Evolutionary conservation across 2,329 filamentous ascomycete species (phyloP).

Genomic region (Trichoderma arundinaceum): DNA sequence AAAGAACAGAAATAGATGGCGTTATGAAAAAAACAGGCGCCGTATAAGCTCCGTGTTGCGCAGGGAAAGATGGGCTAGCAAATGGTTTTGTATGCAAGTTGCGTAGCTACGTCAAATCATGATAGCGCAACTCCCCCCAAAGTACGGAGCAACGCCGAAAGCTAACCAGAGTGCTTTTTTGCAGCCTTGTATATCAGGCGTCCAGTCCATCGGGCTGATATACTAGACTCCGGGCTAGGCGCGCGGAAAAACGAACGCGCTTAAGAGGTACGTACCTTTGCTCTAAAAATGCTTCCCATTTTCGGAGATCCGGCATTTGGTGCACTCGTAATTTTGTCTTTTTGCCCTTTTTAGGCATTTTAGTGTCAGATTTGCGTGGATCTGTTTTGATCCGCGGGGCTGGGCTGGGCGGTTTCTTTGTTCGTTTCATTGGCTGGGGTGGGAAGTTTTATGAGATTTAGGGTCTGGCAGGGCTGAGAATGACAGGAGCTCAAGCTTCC

Average conservation of each 20-base stretch:
- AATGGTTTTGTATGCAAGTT: not conserved
- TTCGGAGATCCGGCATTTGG: not conserved
- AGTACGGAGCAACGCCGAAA: not conserved
- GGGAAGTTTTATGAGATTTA: not conserved
- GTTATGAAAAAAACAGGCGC: not conserved
- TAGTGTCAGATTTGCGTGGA: not conserved
- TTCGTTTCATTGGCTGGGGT: not conserved
- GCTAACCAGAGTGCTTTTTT: not conserved
- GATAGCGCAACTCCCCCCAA: not conserved
- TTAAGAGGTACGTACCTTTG: not conserved
- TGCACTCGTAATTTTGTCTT: no score
- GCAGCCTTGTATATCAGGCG: slow-evolving; percentile 19
- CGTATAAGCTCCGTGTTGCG: not conserved
- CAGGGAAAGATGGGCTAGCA: no score
- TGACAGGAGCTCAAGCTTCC: not conserved
- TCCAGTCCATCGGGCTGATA: not conserved
- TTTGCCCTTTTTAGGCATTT: not conserved
- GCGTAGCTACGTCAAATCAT: not conserved
- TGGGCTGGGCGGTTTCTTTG: not conserved
- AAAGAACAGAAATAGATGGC: not conserved
- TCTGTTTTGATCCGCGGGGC: not conserved
- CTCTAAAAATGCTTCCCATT: no score
- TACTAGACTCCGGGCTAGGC: slow-evolving; percentile 21
- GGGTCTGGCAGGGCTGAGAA: not conserved
- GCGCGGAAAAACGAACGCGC: slow-evolving; percentile 15